Evolutionary conservation across 208 protist species (phyloP), one percentile per base, ranked within the genome.

Genomic region (Histomonas meleagridis): DNA sequence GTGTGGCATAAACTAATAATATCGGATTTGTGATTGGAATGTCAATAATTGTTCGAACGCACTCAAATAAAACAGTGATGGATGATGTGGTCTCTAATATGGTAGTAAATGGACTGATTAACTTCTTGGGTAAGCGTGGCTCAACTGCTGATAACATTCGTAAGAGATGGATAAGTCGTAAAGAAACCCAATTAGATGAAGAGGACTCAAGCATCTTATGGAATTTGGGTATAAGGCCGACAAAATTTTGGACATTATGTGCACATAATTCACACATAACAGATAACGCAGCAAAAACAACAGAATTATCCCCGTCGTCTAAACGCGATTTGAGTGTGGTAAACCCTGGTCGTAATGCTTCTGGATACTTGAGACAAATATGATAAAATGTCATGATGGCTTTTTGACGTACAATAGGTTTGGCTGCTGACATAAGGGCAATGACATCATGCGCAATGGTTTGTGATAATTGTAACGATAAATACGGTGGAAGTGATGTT

Each of bases 121-220:
- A 38, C 53, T 91, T 91, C 40, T 91, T 91, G 40, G 86, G 53
- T 49, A 91, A 53, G 16, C 86, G 49, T 51, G 86, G 86, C 21
- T 91, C 86, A 14, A 38, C 49, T 40, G 46, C 18, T 16, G 32
- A 69, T 28, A 91, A 32, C 53, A 65, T 69, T 28, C 43, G 21
- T 12, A 91, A 32, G 12, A 91, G 35, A 12, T 1, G 43, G n/a
- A 91, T 65, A 5, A 91, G 53, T 38, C 40, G 32, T 10, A 91
- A 23, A 14, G 32, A 55, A 14, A 60, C 21, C 86, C 86, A 91
- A 40, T 91, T 91, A 16, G 10, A 48, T 4, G 49, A 12, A 4
- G 53, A 43, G 28, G 16, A 16, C 7, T 46, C 23, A 62, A 91
- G 86, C 86, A 91, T 69, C 53, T 91, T 65, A 46, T 69, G 40